These are phyloP conservation scores for Penicillium nordicum DNA, from an alignment of 2,329 filamentous ascomycete genomes.

Conservation along the genomic window DNA sequence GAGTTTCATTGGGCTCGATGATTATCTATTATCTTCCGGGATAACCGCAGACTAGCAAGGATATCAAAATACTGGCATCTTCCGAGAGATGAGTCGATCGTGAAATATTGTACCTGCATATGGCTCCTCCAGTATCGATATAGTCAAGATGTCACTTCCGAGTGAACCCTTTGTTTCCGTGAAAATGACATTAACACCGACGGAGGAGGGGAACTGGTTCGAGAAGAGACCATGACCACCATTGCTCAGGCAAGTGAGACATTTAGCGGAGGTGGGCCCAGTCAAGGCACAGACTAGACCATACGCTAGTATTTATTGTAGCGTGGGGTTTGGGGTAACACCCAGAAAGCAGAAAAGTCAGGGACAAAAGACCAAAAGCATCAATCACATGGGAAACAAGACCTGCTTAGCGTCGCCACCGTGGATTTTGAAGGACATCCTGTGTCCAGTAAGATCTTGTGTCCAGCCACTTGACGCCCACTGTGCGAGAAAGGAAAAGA, in stretches of 20 bases:
- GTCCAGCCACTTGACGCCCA: neutral
- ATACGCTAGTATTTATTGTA: neutral
- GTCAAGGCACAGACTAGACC: neutral
- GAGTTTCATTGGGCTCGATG: neutral
- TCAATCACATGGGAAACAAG: neutral
- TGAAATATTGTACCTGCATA: conserved; percentile 7
- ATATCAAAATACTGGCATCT: neutral
- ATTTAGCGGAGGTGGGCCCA: conserved; percentile 1
- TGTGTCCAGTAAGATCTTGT: neutral
- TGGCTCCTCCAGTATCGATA: neutral
- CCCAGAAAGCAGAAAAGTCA: neutral
- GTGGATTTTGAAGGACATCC: neutral
- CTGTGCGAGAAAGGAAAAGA: neutral
- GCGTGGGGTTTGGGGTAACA: neutral
- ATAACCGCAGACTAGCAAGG: neutral
- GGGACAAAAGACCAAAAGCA: neutral
- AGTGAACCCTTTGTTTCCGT: too few relatives aligned
- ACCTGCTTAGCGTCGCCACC: neutral
- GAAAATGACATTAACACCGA: neutral
- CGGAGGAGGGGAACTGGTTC: neutral
- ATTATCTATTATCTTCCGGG: neutral
- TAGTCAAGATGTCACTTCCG: neutral
- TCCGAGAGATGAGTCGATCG: neutral
- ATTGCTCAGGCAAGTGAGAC: conserved; percentile 1
- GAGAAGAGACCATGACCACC: neutral